phyloP scores from a whole-genome alignment of 768 basidiomycete genomes.

The Suillus luteus region DNA sequence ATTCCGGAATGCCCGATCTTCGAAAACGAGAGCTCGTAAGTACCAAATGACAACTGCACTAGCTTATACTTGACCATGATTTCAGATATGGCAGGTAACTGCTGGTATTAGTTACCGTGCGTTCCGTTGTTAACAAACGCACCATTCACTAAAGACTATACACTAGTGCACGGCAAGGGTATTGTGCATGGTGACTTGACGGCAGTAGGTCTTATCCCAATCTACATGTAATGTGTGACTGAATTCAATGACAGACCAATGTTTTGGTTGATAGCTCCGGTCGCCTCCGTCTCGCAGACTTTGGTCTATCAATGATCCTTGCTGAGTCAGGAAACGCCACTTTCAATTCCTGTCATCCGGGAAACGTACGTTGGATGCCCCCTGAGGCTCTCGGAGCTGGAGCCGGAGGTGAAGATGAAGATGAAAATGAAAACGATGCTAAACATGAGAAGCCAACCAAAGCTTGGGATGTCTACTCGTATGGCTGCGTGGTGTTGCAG shows the following conservation, averaged over 20 bases:
- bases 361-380: slow-evolving; percentile 18
- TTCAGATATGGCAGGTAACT: slow-evolving; percentile 9
- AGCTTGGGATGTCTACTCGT: slow-evolving; percentile 11
- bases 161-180: slow-evolving; percentile 17
- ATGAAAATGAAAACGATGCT: background rate
- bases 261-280: slow-evolving; percentile 36
- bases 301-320: slow-evolving; percentile 35
- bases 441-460: slow-evolving; percentile 17
- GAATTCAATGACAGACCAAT: slow-evolving; percentile 30
- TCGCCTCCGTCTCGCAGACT: slow-evolving; percentile 38
- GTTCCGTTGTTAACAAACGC: background rate
- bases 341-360: slow-evolving; percentile 14
- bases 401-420: background rate
- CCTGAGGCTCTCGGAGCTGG: slow-evolving; percentile 17
- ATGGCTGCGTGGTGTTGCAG: slow-evolving; percentile 1
- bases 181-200: slow-evolving; percentile 50
- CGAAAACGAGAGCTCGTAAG: background rate
- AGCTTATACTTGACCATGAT: background rate
- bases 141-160: background rate
- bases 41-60: background rate
- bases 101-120: slow-evolving; percentile 26
- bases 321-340: slow-evolving; percentile 34
- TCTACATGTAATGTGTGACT: background rate
- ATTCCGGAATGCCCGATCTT: background rate
- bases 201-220: slow-evolving; percentile 32